Base-by-base conservation (phyloP, 345 rosid species). In the Camelina laxa region DNA sequence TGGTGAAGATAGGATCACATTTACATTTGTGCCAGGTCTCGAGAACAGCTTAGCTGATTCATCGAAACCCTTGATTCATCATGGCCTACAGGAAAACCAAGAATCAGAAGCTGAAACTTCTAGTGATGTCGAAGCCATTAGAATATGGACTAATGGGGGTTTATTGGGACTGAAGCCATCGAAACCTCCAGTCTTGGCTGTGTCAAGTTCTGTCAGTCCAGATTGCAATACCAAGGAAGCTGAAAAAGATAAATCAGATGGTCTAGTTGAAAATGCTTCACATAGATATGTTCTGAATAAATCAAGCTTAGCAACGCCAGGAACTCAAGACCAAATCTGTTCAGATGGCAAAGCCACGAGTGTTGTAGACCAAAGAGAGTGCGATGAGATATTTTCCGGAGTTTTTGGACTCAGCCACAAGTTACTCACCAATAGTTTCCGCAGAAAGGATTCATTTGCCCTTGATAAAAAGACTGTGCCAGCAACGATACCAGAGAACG, bases 101-200 rank as follows among this genome's bases (percentile, higher is more conserved):
- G 65, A 66, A 24, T 3, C 64, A 58, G 65, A 72, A 65, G 60
- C 81, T 68, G 84, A 81, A 72, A 47, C 64, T 70, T 75, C 83
- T 57, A 31, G 73, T 54, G 62, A 71, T 9, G 67, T 60, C 60
- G 80, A 73, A 59, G 67, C 90, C 13, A 83, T 88, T 54, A 81
- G 77, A 31, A 79, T 92, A 78, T 95, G 99, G 99, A 95, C 94
- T 63, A 92, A 95, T 78, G 96, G 99, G 30, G 84, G 91, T 57
- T 81, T 95, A n/a, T 78, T 95, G 71, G 99, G 99, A 77, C 91
- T 92, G 69, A 70, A 87, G 76, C 99, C 99, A 62, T 88, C 90
- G 33, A 95, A 90, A 75, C 99, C 99, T 82, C 85, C 89, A 73
- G 92, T 84, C 38, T 47, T 76, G 54, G 60, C 65, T 44, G 67